These are phyloP conservation scores for Blastomyces silverae DNA, from an alignment of 2,329 filamentous ascomycete species.

Conservation along the genomic window DNA sequence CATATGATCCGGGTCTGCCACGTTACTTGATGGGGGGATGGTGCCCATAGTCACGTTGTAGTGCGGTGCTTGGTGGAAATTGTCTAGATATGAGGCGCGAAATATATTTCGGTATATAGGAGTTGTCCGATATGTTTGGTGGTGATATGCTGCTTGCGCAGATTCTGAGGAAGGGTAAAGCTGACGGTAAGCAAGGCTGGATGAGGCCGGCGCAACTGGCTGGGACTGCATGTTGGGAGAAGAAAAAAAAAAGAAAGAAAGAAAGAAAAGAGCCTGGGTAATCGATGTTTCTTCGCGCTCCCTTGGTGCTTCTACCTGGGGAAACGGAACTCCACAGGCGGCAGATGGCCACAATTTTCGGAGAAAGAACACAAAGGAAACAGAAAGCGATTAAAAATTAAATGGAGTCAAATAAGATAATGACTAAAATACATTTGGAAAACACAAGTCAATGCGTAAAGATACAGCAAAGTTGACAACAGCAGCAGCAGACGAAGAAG, in stretches of 20 bases:
- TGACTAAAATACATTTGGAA: neutral
- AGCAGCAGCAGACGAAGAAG: neutral
- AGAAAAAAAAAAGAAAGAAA: neutral
- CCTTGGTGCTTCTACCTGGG: neutral
- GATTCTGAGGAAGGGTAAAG: conserved; percentile 30
- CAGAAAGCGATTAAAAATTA: neutral
- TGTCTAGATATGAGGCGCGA: neutral
- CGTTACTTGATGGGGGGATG: conserved; percentile 45
- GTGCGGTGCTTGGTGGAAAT: conserved; percentile 23
- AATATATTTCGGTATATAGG: neutral
- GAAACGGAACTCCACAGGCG: neutral
- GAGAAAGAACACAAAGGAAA: neutral
- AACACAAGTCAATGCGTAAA: neutral
- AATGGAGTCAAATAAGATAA: neutral
- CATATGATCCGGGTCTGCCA: conserved; percentile 45
- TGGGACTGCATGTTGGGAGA: conserved; percentile 5
- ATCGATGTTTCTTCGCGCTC: neutral
- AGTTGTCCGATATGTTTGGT: conserved; percentile 7
- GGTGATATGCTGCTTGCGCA: conserved; percentile 28
- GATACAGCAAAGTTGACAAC: neutral
- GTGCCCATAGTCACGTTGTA: conserved; percentile 33
- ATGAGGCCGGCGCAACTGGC: neutral
- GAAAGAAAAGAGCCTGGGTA: neutral
- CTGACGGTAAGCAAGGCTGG: conserved; percentile 27
- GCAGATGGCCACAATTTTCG: neutral